Base-by-base conservation (phyloP, 441 rosid genomes). In the Bruguiera hainesii region DNA sequence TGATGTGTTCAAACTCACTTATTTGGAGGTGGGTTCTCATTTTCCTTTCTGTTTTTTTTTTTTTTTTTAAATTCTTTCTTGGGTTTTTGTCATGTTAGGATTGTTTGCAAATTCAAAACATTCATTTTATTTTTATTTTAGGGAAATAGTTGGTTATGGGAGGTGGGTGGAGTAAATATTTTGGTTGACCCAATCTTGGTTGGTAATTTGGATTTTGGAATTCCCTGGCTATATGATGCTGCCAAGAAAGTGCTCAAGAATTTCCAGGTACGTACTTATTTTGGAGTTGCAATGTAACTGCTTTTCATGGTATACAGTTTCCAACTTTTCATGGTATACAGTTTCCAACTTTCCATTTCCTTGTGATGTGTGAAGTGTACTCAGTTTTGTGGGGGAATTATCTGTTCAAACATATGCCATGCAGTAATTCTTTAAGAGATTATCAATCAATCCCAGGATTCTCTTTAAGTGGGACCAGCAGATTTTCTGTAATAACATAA, bases 91-190 rank as follows among this genome's bases (percentile, higher is more conserved):
- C 26, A 42, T 11, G 13, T 11, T 11, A 42, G 16, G 57, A 21
- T 53, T 53, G 57, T 9, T 21, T 13, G 15, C 8, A 25, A 53
- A 21, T 8, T 19, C 39, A 8, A 1, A 30, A 7, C 20, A 37
- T 10, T 25, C 58, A 55, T 42, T 20, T 42, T 30, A 15, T 31
- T 29, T 75, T 73, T 8, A 60, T 64, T 74, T 51, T 71, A 93
- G 98, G 97, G 96, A 8, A 90, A 90, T 74, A 89, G 94, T 81
- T 93, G 97, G 96, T 62, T 89, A 66, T 93, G 98, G 94, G 93
- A 87, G 65, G 88, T 85, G 6, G 71, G 77, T 65, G 96, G 88
- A 19, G 29, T 85, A 70, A 87, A 67, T 70, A 67, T 87, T 70
- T 81, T 90, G 79, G 98, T 90, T 67, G 97, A 89, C 72, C 96